phyloP scores from a whole-genome alignment of 2,329 filamentous ascomycete species.

The Cucurbitaria berberidis region DNA sequence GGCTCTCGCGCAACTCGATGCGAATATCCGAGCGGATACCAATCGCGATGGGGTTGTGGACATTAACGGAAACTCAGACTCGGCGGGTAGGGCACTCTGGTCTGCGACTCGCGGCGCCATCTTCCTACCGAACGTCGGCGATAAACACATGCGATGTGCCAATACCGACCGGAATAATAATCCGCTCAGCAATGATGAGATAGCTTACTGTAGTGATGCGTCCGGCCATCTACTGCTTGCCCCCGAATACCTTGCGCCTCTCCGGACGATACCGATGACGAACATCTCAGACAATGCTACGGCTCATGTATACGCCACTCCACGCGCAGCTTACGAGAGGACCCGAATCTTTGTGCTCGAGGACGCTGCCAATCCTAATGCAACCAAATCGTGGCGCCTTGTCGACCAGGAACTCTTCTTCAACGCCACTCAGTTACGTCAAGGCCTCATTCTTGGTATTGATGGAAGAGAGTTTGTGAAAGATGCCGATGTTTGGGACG shows the following conservation, averaged over 20 bases:
- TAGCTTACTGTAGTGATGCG: constrained; percentile 47
- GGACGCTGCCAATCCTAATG: neutral
- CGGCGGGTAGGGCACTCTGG: constrained; percentile 31
- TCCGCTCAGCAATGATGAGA: constrained; percentile 26
- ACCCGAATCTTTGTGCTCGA: neutral
- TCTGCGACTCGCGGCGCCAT: constrained; percentile 35
- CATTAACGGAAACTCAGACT: constrained; percentile 23
- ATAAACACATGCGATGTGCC: constrained; percentile 40
- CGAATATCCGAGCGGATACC: constrained; percentile 45
- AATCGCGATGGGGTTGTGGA: constrained; percentile 49
- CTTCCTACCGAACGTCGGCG: constrained; percentile 48
- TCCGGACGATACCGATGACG: constrained; percentile 35
- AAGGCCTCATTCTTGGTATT: constrained; percentile 46
- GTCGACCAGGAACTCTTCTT: constrained; percentile 38
- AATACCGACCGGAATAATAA: neutral
- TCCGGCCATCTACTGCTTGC: constrained; percentile 41
- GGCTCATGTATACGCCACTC: neutral
- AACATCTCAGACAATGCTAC: neutral
- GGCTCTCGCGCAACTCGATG: neutral
- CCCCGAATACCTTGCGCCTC: constrained; percentile 39
- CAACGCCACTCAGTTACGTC: constrained; percentile 26
- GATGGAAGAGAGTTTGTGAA: constrained; percentile 43
- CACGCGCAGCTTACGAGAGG: constrained; percentile 9
- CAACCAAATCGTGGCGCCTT: constrained; percentile 29
- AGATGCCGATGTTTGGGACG: constrained; percentile 7